A percentile compares a stretch with the other conserved stretches of the same genome.
phyloP scores from a whole-genome alignment of 2,329 filamentous ascomycete genomes.

The Xylariaceae sp. region DNA sequence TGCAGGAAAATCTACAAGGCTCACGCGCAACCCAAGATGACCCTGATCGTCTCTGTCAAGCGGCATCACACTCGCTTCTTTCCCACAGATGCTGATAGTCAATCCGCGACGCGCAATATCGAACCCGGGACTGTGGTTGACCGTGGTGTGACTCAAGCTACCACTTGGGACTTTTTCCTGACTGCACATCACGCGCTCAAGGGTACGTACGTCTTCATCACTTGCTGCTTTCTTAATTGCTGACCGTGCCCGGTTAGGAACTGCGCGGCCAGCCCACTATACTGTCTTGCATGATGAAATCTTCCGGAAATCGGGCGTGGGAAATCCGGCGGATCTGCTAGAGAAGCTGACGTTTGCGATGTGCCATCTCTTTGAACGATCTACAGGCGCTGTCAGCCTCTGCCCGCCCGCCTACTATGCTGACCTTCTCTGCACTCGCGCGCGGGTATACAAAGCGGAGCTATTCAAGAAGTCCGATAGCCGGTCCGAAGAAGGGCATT shows the following conservation, averaged over 20 bases:
- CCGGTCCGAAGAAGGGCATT: too few relatives aligned
- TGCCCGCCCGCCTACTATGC: constrained; percentile 89
- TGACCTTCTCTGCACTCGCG: constrained; percentile 75
- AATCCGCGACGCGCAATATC: constrained; percentile 57
- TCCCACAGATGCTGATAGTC: constrained; percentile 49
- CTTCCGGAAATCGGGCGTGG: constrained; percentile 42
- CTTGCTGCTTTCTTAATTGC: constrained; percentile 5
- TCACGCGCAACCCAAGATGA: constrained; percentile 53
- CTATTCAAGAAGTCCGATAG: constrained; percentile 45
- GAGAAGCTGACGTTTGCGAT: constrained; percentile 71
- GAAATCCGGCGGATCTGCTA: constrained; percentile 56
- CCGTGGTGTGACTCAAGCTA: constrained; percentile 69
- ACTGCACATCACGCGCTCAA: constrained; percentile 75
- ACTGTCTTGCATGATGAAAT: constrained; percentile 68
- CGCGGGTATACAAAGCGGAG: constrained; percentile 63
- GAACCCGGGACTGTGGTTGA: constrained; percentile 77
- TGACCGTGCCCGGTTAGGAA: constrained; percentile 34
- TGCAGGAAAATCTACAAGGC: constrained; percentile 55
- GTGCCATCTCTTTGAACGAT: constrained; percentile 78
- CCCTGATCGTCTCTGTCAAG: constrained; percentile 78
- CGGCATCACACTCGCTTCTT: constrained; percentile 86
- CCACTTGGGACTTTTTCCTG: constrained; percentile 80
- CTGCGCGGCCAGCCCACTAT: constrained; percentile 79
- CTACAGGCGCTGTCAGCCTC: constrained; percentile 82
- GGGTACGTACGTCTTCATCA: constrained; percentile 38